A percentile compares a stretch with the other conserved stretches of the same genome.
phyloP scores from a whole-genome alignment of 1,284 basidiomycete species.

The Ceratobasidium sp. region DNA sequence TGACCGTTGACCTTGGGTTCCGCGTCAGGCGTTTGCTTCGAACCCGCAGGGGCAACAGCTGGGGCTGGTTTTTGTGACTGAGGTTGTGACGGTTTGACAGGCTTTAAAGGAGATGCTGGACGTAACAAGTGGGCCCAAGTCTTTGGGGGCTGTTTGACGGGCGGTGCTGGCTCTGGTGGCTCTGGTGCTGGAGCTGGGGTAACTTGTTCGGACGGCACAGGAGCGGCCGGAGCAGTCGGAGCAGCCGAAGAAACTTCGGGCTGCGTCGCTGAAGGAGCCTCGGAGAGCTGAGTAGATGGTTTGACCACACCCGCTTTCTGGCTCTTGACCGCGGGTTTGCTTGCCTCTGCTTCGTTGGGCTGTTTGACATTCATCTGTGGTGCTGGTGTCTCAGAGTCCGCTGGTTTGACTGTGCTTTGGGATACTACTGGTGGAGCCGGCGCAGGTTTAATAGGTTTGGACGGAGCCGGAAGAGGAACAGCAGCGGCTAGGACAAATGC shows the following conservation, averaged over 20 bases:
- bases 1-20: conserved; percentile 58
- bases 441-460: not conserved
- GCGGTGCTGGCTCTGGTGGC: conserved; percentile 50
- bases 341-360: not conserved
- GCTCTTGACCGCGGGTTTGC: not conserved
- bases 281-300: not conserved
- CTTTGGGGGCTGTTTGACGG: conserved; percentile 56
- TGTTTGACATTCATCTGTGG: not conserved
- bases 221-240: conserved; percentile 2
- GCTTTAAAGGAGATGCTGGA: conserved; percentile 52
- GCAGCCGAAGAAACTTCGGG: conserved; percentile 32
- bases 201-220: not conserved
- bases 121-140: conserved; percentile 80
- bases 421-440: not conserved
- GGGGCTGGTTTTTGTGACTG: conserved; percentile 58
- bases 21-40: conserved; percentile 49
- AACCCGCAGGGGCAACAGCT: conserved; percentile 45
- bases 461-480: conserved; percentile 16
- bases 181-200: conserved; percentile 46
- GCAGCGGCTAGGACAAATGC: conserved; percentile 18
- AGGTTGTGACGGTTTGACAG: conserved; percentile 50
- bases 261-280: conserved; percentile 43
- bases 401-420: not conserved
- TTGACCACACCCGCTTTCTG: not conserved
- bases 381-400: not conserved